phyloP scores from a whole-genome alignment of 257 asterid genomes.

The Verbascum thapsus region DNA sequence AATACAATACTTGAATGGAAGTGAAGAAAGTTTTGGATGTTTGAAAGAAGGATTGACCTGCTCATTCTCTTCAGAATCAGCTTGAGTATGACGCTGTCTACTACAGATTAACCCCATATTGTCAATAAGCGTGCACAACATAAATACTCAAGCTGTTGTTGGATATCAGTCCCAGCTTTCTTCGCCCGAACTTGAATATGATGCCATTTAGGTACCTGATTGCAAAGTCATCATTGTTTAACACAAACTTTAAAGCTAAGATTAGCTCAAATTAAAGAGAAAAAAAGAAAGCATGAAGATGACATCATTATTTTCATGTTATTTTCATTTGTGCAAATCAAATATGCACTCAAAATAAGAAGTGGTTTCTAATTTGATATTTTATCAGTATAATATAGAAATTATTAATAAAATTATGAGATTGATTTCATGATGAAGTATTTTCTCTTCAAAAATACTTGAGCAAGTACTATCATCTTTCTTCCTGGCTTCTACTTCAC shows the following conservation, averaged over 20 bases:
- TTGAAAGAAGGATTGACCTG: slow-evolving; percentile 56
- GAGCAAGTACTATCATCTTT: too few relatives aligned
- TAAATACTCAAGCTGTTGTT: slow-evolving; percentile 44
- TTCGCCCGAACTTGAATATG: slow-evolving; percentile 27
- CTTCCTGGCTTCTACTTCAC: too few relatives aligned
- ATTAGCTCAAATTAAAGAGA: slow-evolving; percentile 7
- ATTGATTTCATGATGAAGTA: background rate
- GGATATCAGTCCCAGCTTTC: slow-evolving; percentile 38
- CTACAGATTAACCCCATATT: slow-evolving; percentile 95
- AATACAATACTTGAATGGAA: background rate
- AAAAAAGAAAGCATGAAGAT: background rate
- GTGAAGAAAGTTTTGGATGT: background rate
- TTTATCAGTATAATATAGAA: background rate
- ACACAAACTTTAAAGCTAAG: background rate
- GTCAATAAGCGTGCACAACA: slow-evolving; percentile 47
- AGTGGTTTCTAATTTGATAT: too few relatives aligned
- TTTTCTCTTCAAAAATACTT: too few relatives aligned
- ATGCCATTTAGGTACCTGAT: slow-evolving; percentile 42
- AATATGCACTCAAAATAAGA: background rate
- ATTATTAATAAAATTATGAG: background rate
- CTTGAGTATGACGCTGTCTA: slow-evolving; percentile 65
- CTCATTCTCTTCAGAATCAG: slow-evolving; percentile 82
- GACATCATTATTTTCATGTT: background rate
- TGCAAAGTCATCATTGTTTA: slow-evolving; percentile 10
- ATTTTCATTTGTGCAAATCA: slow-evolving; percentile 5